Evolutionary conservation across 2,329 filamentous ascomycete species (phyloP).

Genomic region (Pseudogymnoascus sp.): DNA sequence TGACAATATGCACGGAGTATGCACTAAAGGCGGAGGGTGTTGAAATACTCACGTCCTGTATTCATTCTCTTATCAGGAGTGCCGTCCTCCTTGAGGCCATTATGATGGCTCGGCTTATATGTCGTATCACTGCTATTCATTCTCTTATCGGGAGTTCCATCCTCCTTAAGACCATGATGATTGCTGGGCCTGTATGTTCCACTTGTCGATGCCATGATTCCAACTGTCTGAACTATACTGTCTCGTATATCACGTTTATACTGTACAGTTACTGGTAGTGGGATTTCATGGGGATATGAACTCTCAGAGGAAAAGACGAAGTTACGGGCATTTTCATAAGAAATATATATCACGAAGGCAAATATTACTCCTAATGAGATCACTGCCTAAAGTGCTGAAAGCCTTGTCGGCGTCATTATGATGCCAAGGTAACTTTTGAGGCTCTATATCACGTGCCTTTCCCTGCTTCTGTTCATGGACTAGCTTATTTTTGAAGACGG

Average conservation of each 20-base stretch:
- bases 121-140: neutral
- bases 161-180: constrained; percentile 38
- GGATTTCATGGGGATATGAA: neutral
- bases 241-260: neutral
- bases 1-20: neutral
- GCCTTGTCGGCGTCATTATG: neutral
- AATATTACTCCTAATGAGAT: neutral
- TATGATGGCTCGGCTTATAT: constrained; percentile 29
- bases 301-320: neutral
- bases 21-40: neutral
- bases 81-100: constrained; percentile 38
- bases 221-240: neutral
- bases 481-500: neutral
- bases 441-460: neutral
- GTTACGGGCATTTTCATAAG: neutral
- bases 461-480: neutral
- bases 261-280: neutral
- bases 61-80: constrained; percentile 37
- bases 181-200: constrained; percentile 19
- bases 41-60: constrained; percentile 22
- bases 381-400: neutral
- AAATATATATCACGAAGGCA: neutral
- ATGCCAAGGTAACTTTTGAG: neutral
- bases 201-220: neutral
- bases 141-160: constrained; percentile 37